Conservation (phyloP, 169 alveolate genomes). For the Plasmodium reichenowi region DNA sequence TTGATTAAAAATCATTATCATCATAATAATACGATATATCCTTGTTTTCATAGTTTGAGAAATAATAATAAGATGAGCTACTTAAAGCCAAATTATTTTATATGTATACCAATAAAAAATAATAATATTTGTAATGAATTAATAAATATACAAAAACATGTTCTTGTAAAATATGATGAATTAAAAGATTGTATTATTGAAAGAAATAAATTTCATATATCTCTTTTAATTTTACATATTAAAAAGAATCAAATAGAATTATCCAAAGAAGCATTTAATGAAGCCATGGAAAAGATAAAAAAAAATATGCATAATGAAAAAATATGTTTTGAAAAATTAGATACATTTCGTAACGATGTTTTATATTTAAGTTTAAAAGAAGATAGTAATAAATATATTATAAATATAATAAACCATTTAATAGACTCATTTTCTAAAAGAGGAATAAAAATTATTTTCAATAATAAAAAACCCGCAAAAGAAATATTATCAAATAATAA, state of each 20-base stretch:
- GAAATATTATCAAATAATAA: background rate
- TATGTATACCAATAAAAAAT: constrained; percentile 48
- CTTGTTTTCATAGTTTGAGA: background rate
- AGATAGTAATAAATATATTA: constrained; percentile 23
- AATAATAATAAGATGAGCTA: constrained; percentile 26
- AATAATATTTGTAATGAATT: constrained; percentile 28
- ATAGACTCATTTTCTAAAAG: constrained; percentile 36
- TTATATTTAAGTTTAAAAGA: constrained; percentile 46
- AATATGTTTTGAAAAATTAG: constrained; percentile 25
- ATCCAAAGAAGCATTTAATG: constrained; percentile 61
- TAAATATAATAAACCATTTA: background rate
- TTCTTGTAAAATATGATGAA: constrained; percentile 22
- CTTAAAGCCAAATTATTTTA: constrained; percentile 43
- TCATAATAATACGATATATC: background rate
- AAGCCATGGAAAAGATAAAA: constrained; percentile 40
- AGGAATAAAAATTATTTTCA: constrained; percentile 36
- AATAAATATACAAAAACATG: constrained; percentile 55
- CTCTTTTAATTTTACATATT: constrained; percentile 54
- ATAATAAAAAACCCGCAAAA: background rate
- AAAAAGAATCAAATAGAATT: constrained; percentile 28
- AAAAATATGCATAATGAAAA: constrained; percentile 21
- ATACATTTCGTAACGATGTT: constrained; percentile 71
- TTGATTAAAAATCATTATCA: constrained; percentile 1
- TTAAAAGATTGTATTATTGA: constrained; percentile 62
- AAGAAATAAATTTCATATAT: constrained; percentile 61